Conservation (phyloP, 75 land plant species). For the Azolla pinnata region DNA sequence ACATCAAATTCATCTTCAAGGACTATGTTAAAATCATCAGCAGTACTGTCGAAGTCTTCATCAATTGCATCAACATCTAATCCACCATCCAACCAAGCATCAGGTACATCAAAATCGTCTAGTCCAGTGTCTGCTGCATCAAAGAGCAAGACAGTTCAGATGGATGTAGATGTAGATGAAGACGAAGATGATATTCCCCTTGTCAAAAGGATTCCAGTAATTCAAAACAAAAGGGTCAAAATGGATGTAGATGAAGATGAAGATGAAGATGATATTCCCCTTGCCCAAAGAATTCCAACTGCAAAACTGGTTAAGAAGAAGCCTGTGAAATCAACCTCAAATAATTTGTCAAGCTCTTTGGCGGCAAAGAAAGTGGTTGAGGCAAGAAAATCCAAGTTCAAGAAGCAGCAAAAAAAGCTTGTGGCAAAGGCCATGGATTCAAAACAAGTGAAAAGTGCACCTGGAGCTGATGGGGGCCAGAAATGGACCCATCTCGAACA, state of each 20-base stretch:
- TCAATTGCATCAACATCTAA: no score
- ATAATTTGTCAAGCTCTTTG: constrained; percentile 8
- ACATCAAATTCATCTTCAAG: constrained; percentile 15
- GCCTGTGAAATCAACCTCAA: constrained; percentile 1
- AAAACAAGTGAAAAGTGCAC: constrained; percentile 42
- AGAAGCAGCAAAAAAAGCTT: constrained; percentile 30
- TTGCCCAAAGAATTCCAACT: constrained; percentile 42
- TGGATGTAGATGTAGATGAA: constrained; percentile 3
- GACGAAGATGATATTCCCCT: constrained; percentile 64
- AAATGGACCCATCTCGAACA: constrained; percentile 89
- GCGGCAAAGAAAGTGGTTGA: constrained; percentile 21
- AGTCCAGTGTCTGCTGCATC: constrained; percentile 21
- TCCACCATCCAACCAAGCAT: constrained; percentile 10
- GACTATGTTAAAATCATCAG: no score
- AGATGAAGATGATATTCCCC: constrained; percentile 37
- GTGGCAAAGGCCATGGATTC: constrained; percentile 16
- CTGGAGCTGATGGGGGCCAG: constrained; percentile 71
- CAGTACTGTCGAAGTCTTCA: no score
- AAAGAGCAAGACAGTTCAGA: constrained; percentile 1
- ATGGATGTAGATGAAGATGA: constrained; percentile 16
- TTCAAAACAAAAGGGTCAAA: constrained; percentile 14
- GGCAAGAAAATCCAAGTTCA: constrained; percentile 28
- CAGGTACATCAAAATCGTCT: constrained; percentile 14
- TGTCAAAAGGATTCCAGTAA: constrained; percentile 28
- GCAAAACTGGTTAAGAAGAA: constrained; percentile 18